Evolutionary conservation across 768 basidiomycete genomes (phyloP).

Genomic region (Obba rivulosa): DNA sequence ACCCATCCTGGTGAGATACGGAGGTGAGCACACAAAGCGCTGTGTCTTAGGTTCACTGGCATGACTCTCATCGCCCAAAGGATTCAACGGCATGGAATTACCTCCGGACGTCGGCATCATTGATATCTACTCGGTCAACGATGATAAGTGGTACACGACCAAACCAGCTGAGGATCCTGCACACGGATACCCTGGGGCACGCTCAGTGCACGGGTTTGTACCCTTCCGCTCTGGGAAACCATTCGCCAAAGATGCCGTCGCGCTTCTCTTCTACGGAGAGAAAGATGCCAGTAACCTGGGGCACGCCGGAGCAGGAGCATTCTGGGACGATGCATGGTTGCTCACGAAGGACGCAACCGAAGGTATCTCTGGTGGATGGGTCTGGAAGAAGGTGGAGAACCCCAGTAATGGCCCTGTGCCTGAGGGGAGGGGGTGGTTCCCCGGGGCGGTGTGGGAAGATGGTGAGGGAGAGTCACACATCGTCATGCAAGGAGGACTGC

Average conservation of each 20-base stretch:
- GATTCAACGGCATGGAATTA: constrained; percentile 33
- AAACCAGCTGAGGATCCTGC: constrained; percentile 21
- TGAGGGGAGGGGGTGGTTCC: constrained; percentile 40
- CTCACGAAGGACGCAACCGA: constrained; percentile 15
- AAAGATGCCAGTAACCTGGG: constrained; percentile 29
- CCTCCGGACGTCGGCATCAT: constrained; percentile 20
- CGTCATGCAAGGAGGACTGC: constrained; percentile 31
- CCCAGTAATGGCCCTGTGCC: constrained; percentile 13
- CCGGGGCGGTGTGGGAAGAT: constrained; percentile 22
- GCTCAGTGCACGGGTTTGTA: constrained; percentile 32
- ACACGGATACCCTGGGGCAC: constrained; percentile 26
- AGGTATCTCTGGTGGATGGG: constrained; percentile 10
- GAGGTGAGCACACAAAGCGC: constrained; percentile 16
- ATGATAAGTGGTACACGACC: constrained; percentile 21
- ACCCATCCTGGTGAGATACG: constrained; percentile 32
- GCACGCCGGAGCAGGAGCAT: constrained; percentile 35
- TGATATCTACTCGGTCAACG: constrained; percentile 29
- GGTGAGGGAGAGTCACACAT: constrained; percentile 13
- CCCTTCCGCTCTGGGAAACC: constrained; percentile 18
- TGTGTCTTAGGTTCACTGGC: not conserved
- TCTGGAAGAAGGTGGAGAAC: constrained; percentile 24
- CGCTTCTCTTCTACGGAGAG: constrained; percentile 34
- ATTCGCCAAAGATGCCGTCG: constrained; percentile 15
- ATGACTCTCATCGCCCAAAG: constrained; percentile 9
- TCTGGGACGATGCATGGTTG: constrained; percentile 36